Base-by-base conservation (phyloP, 352 stramenopile species). In the Pythium monospermum region DNA sequence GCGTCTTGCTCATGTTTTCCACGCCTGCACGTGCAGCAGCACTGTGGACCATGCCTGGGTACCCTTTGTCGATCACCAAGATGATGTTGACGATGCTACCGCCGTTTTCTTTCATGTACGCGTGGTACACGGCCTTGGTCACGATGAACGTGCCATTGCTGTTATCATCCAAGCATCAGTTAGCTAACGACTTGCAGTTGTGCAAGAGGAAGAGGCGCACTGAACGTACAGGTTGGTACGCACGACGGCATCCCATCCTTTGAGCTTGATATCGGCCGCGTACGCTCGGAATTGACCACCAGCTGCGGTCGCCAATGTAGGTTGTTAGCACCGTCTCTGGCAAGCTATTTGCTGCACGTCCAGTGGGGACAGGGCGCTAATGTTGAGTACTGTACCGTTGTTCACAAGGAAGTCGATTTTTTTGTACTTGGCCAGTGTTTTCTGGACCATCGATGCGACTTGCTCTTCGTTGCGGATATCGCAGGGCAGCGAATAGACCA, bases 21-120 rank as follows among this genome's bases (percentile, higher is more conserved):
- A 98, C 85, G 13, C 80, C 94, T 21, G 91, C 92, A 39, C 94
- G 76, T 37, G 91, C 88, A 6, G 91, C 90, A n/a, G 81, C 78
- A 38, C 75, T 87, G 69, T 98, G 93, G 15, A 79, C 82, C 81
- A 97, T 97, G 23, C 84, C 52, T 6, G 91, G 91, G 65, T 97
- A 96, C 7, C 94, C 94, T 57, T 97, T 98, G 36, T 91, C 73
- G 70, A 97, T 96, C 28, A 92, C 88, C 8, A 98, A 69, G 19
- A 96, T 97, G 59, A 98, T 98, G 71, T 97, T 98, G 23, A 98
- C 92, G 53, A 98, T 97, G 37, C 77, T 88, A 16, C 91, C 91
- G 33, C 92, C 91, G 62, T 89, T 63, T n/a, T 97, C 57, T 43
- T 97, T 83, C 90, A 98, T 97, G 59, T 87, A 97, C 45, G 92